These are phyloP conservation scores for Entomortierella chlamydospora DNA, from an alignment of 192 early-diverging fungal species.

Conservation along the genomic window DNA sequence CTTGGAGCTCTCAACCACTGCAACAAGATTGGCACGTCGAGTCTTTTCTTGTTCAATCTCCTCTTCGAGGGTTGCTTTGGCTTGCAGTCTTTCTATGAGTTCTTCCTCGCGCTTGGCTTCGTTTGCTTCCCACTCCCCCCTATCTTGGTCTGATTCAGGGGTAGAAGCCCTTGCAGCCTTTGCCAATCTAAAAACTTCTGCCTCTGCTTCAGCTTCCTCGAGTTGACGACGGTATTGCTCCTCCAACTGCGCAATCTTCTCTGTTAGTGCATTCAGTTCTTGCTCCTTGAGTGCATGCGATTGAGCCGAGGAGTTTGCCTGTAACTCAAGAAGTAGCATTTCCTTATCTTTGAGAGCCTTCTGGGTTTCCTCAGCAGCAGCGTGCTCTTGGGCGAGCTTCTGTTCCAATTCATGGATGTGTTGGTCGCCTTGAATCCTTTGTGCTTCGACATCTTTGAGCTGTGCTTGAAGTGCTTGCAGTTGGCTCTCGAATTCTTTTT, in stretches of 20 bases:
- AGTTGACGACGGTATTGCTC: slow-evolving; percentile 14
- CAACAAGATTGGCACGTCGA: neutral
- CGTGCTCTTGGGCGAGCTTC: slow-evolving; percentile 29
- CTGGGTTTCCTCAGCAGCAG: slow-evolving; percentile 21
- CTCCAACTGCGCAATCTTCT: slow-evolving; percentile 20
- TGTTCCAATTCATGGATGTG: slow-evolving; percentile 40
- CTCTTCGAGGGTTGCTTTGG: slow-evolving; percentile 27
- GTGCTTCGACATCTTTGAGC: slow-evolving; percentile 19
- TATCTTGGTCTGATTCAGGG: slow-evolving; percentile 1
- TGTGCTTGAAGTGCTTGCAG: slow-evolving; percentile 23
- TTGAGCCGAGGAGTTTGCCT: neutral
- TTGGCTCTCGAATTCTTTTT: slow-evolving; percentile 3
- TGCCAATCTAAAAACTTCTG: slow-evolving; percentile 3
- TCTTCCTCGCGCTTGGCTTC: slow-evolving; percentile 24
- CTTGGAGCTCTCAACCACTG: slow-evolving; percentile 8
- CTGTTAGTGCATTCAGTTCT: slow-evolving; percentile 17
- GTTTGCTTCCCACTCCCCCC: slow-evolving; percentile 10
- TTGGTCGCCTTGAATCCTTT: slow-evolving; percentile 27
- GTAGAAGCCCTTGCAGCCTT: neutral
- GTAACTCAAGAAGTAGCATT: slow-evolving; percentile 4
- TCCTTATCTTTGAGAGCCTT: slow-evolving; percentile 34
- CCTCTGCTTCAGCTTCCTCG: slow-evolving; percentile 22
- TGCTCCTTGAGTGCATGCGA: slow-evolving; percentile 5
- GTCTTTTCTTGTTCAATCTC: slow-evolving; percentile 20
- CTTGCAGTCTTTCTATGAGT: slow-evolving; percentile 19